phyloP scores from a whole-genome alignment of 2,329 filamentous ascomycete species.

The Diaporthe nobilis region DNA sequence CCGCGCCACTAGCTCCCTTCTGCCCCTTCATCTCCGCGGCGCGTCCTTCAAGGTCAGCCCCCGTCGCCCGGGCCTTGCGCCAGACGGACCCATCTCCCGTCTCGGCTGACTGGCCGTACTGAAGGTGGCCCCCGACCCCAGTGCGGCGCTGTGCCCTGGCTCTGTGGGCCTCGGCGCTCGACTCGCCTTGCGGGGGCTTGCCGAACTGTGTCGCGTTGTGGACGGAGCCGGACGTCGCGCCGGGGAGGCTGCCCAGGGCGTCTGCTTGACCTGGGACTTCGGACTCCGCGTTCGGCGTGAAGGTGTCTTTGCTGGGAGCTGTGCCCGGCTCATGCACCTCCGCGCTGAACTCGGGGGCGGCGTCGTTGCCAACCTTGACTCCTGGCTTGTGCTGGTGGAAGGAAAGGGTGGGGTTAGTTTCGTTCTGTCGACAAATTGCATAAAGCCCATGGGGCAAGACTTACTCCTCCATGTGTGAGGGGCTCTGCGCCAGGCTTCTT shows the following conservation, averaged over 20 bases:
- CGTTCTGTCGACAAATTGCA: background rate
- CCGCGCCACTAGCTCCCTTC: slow-evolving; percentile 37
- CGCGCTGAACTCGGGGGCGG: slow-evolving; percentile 73
- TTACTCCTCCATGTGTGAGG: slow-evolving; percentile 67
- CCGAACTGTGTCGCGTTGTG: slow-evolving; percentile 59
- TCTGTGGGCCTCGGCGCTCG: slow-evolving; percentile 57
- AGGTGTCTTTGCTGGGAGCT: slow-evolving; percentile 65
- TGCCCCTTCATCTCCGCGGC: slow-evolving; percentile 41
- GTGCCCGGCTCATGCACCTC: slow-evolving; percentile 73
- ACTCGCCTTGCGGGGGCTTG: slow-evolving; percentile 60
- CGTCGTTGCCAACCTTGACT: slow-evolving; percentile 71
- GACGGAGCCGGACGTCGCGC: slow-evolving; percentile 61
- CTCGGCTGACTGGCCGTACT: slow-evolving; percentile 47
- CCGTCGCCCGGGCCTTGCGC: slow-evolving; percentile 46
- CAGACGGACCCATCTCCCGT: slow-evolving; percentile 48
- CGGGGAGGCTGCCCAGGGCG: slow-evolving; percentile 56
- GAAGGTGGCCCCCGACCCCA: slow-evolving; percentile 56
- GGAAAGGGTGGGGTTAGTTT: slow-evolving; percentile 41
- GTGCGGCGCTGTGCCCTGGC: slow-evolving; percentile 53
- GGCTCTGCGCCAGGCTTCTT: slow-evolving; percentile 66
- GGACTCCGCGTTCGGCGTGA: slow-evolving; percentile 54
- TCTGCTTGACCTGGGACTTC: slow-evolving; percentile 53
- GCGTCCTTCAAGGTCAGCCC: slow-evolving; percentile 48
- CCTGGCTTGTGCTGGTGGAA: slow-evolving; percentile 73
- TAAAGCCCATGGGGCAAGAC: slow-evolving; percentile 45